These are phyloP conservation scores for Saccharomycopsis olivae DNA, from an alignment of 805 yeast species.

Conservation along the genomic window DNA sequence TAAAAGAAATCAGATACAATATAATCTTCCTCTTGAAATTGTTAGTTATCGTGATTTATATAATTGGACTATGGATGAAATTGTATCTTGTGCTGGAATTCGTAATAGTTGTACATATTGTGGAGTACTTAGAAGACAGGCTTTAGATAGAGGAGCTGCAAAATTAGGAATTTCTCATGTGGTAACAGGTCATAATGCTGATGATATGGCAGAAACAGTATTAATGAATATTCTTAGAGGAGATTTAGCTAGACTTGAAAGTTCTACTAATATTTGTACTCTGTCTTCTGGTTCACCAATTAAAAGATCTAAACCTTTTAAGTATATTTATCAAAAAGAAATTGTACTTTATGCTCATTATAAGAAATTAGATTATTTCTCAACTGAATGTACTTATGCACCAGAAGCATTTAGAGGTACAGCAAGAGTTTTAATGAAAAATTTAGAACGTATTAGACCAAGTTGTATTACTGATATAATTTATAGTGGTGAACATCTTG, in stretches of 20 bases:
- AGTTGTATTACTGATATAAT: constrained; percentile 91
- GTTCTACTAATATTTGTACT: constrained; percentile 79
- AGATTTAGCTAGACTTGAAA: constrained; percentile 87
- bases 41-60: constrained; percentile 82
- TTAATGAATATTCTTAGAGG: constrained; percentile 91
- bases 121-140: constrained; percentile 95
- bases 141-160: constrained; percentile 91
- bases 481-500: constrained; percentile 83
- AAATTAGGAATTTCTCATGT: constrained; percentile 79
- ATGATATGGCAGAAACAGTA: constrained; percentile 98
- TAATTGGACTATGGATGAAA: constrained; percentile 98
- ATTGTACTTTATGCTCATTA: constrained; percentile 96
- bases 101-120: constrained; percentile 95
- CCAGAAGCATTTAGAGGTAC: constrained; percentile 99
- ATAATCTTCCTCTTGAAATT: constrained; percentile 66
- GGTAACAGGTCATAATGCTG: constrained; percentile 98
- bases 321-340: constrained; percentile 93
- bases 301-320: constrained; percentile 90
- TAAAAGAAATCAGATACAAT: constrained; percentile 81
- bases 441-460: constrained; percentile 82
- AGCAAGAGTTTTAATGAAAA: constrained; percentile 84
- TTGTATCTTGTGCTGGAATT: constrained; percentile 88
- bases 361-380: constrained; percentile 87
- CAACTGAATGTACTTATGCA: constrained; percentile 96
- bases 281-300: constrained; percentile 74